Conservation (phyloP, 2,329 filamentous ascomycete genomes). For the Neocatenulostroma microsporum region DNA sequence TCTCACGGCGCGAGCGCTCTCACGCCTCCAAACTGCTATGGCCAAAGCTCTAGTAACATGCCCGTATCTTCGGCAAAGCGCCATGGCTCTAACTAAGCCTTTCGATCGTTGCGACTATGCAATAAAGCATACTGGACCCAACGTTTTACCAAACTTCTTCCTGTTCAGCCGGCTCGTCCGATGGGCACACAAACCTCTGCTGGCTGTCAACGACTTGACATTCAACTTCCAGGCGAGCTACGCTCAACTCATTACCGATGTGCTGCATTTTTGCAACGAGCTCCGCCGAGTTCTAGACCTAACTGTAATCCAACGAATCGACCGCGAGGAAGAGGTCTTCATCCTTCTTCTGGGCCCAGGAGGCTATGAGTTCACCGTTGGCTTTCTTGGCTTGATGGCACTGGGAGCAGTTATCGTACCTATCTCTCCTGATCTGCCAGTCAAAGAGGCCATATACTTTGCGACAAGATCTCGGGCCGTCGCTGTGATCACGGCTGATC, state of each 20-base stretch:
- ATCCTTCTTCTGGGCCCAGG: constrained; percentile 39
- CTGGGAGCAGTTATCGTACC: constrained; percentile 42
- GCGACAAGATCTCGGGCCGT: constrained; percentile 33
- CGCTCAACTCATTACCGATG: constrained; percentile 37
- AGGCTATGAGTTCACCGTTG: constrained; percentile 42
- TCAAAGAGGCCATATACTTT: constrained; percentile 39
- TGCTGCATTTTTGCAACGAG: constrained; percentile 34
- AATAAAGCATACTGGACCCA: constrained; percentile 11
- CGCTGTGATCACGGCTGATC: constrained; percentile 33
- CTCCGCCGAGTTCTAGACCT: constrained; percentile 27
- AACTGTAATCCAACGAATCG: constrained; percentile 22
- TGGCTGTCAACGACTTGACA: constrained; percentile 35
- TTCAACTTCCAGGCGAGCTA: constrained; percentile 32
- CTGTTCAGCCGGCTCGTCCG: constrained; percentile 35
- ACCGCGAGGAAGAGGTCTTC: constrained; percentile 33
- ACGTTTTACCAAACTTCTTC: constrained; percentile 24
- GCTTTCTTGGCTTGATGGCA: constrained; percentile 40
- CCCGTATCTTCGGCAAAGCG: no score
- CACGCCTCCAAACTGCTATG: no score
- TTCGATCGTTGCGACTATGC: constrained; percentile 4
- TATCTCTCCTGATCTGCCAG: constrained; percentile 34
- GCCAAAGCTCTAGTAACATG: no score
- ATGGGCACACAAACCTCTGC: constrained; percentile 29
- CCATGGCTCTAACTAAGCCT: no score
- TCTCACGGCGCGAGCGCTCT: no score